phyloP scores from a whole-genome alignment of 306 rosid genomes.

The Sphenostylis stenocarpa region DNA sequence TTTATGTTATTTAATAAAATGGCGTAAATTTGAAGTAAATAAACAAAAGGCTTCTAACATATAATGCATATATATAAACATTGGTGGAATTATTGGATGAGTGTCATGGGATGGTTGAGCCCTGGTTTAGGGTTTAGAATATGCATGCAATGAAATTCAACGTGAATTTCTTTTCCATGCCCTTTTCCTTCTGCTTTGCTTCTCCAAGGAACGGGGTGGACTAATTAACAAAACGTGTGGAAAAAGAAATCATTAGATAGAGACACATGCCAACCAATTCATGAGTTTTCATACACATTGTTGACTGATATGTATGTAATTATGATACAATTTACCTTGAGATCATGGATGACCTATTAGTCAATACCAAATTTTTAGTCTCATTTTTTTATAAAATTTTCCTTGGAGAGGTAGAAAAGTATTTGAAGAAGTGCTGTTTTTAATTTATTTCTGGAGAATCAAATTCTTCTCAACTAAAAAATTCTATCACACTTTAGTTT shows the following conservation, averaged over 20 bases:
- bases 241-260: background rate
- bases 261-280: background rate
- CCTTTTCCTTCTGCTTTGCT: background rate
- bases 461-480: background rate
- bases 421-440: too few species aligned
- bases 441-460: too few species aligned
- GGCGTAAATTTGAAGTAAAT: too few species aligned
- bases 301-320: background rate
- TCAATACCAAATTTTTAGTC: background rate
- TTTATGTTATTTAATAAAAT: too few species aligned
- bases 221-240: background rate
- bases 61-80: background rate
- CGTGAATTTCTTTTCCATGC: background rate
- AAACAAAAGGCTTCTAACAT: too few species aligned
- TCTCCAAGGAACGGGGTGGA: background rate
- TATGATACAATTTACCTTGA: background rate
- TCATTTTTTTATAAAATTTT: too few species aligned
- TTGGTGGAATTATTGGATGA: background rate
- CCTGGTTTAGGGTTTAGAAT: too few species aligned
- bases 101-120: too few species aligned
- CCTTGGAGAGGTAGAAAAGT: too few species aligned
- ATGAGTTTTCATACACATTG: background rate
- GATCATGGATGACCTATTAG: background rate
- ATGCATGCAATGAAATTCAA: too few species aligned
- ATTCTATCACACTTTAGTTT: background rate